Conservation (phyloP, 305 asterid species). For the Fraxinus ornus region DNA sequence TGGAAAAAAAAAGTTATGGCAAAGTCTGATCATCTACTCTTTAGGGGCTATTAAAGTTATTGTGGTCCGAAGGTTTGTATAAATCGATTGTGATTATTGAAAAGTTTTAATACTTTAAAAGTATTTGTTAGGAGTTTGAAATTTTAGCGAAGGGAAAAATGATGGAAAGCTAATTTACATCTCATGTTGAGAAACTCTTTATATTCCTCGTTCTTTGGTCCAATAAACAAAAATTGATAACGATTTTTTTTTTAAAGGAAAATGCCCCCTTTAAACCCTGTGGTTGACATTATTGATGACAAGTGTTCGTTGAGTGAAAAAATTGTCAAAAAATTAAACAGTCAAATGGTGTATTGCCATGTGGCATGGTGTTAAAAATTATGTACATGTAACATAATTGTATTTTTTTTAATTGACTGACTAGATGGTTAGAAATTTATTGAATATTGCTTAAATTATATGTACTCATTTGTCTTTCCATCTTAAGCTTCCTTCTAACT, state of each 20-base stretch:
- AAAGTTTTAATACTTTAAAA: too few relatives aligned
- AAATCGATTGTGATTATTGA: background rate
- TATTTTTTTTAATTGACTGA: background rate
- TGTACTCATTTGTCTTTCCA: background rate
- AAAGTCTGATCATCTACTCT: background rate
- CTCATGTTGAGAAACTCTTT: background rate
- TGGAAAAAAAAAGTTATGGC: background rate
- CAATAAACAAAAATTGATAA: background rate
- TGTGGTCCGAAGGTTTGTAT: background rate
- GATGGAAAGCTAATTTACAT: background rate
- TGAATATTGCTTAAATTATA: background rate
- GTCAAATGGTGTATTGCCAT: too few relatives aligned
- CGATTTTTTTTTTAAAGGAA: background rate
- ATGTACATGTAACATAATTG: too few relatives aligned
- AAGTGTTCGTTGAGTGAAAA: too few relatives aligned
- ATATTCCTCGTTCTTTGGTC: background rate
- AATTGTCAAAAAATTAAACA: too few relatives aligned
- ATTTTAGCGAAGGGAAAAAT: background rate
- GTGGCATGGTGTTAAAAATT: too few relatives aligned
- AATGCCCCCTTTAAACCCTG: too few relatives aligned
- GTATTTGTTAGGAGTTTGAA: background rate
- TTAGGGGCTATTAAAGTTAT: background rate
- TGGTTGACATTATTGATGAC: too few relatives aligned
- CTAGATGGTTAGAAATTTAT: too few relatives aligned
- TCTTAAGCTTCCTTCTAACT: background rate